phyloP scores from a whole-genome alignment of 805 yeast species.

The Candida palmyrensis region DNA sequence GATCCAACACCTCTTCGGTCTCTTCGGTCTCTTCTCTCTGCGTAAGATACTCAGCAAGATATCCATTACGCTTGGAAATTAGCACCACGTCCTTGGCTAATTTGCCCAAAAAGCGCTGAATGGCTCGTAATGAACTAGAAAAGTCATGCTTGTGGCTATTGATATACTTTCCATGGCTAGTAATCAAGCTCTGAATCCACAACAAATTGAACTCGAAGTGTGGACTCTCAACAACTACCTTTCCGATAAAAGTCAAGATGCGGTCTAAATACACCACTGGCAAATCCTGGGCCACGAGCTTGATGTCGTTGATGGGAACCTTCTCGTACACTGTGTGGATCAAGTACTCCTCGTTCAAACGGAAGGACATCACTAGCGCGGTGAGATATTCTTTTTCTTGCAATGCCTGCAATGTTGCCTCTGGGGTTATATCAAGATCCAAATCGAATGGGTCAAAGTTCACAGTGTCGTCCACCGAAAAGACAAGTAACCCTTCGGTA shows the following conservation, averaged over 20 bases:
- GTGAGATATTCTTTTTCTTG: constrained; percentile 59
- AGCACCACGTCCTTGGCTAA: constrained; percentile 68
- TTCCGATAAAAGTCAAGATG: constrained; percentile 64
- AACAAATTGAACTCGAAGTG: constrained; percentile 80
- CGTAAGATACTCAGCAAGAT: constrained; percentile 49
- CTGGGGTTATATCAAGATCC: constrained; percentile 89
- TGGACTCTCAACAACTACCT: constrained; percentile 59
- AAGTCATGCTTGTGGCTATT: constrained; percentile 57
- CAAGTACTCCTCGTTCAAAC: constrained; percentile 77
- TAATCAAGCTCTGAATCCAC: constrained; percentile 71
- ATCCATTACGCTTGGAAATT: constrained; percentile 49
- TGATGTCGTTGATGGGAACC: constrained; percentile 66
- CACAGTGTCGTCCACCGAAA: constrained; percentile 68
- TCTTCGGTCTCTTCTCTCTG: constrained; percentile 12
- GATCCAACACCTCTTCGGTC: constrained; percentile 11
- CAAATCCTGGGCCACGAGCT: constrained; percentile 58
- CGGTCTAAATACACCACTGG: constrained; percentile 75
- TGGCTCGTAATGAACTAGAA: constrained; percentile 56
- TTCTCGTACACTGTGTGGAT: constrained; percentile 70
- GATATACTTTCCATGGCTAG: constrained; percentile 75
- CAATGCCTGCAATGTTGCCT: constrained; percentile 58
- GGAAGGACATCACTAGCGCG: constrained; percentile 88
- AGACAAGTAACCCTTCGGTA: constrained; percentile 86
- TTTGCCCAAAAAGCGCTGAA: constrained; percentile 71
- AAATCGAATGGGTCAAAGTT: constrained; percentile 93